Evolutionary conservation across 139 green algal species (phyloP).

Genomic region (Zygnema cylindricum): DNA sequence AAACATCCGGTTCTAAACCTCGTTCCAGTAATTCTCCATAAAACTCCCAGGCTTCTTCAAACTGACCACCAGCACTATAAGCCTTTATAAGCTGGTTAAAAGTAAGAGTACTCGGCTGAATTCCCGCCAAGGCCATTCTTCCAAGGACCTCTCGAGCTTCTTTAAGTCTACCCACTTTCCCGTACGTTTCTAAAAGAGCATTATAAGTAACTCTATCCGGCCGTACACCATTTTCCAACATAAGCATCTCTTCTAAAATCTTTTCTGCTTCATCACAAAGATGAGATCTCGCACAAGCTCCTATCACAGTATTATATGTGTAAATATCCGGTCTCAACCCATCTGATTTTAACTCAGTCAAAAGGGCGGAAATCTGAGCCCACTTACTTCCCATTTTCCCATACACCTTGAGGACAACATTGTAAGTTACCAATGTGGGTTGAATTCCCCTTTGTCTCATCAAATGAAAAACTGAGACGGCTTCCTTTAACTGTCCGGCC

Average conservation of each 20-base stretch:
- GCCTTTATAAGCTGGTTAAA: not conserved
- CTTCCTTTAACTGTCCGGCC: not conserved
- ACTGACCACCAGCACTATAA: not conserved
- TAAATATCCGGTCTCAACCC: not conserved
- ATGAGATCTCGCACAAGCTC: not conserved
- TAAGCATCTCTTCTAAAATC: not conserved
- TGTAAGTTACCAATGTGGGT: not conserved
- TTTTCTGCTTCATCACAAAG: not conserved
- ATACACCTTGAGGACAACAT: not conserved
- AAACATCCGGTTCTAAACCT: constrained; percentile 15
- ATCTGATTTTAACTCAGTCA: not conserved
- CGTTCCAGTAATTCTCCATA: not conserved
- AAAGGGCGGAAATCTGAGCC: not conserved
- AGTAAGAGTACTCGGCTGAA: not conserved
- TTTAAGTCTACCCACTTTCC: not conserved
- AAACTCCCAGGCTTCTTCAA: not conserved
- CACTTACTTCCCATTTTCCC: not conserved
- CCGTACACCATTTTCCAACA: not conserved
- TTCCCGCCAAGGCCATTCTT: not conserved
- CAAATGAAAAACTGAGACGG: not conserved
- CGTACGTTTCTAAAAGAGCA: not conserved
- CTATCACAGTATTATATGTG: not conserved
- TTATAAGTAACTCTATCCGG: not conserved
- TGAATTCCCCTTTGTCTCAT: not conserved
- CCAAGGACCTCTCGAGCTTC: not conserved